Evolutionary conservation across 192 early-diverging fungal species (phyloP).

Genomic region (Backusella morwellensis): DNA sequence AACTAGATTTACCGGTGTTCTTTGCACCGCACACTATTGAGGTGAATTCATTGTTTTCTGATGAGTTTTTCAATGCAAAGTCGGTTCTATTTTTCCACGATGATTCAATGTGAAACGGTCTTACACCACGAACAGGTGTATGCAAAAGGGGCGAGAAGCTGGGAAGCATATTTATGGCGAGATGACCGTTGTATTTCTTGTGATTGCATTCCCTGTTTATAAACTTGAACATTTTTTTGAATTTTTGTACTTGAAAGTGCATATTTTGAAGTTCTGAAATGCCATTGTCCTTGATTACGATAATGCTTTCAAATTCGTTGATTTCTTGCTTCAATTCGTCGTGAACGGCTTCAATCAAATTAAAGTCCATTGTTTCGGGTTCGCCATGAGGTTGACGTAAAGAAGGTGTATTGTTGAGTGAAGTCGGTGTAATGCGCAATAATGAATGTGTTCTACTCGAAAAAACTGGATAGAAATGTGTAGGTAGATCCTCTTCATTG

Average conservation of each 20-base stretch:
- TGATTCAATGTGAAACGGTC: conserved; percentile 32
- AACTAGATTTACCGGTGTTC: conserved; percentile 90
- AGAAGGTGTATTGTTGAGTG: conserved; percentile 22
- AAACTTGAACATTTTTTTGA: conserved; percentile 49
- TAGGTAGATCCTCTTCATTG: conserved; percentile 12
- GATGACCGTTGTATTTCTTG: not conserved
- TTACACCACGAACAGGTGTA: conserved; percentile 23
- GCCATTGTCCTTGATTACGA: conserved; percentile 38
- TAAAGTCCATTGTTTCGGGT: conserved; percentile 6
- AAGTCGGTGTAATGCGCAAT: conserved; percentile 17
- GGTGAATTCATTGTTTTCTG: conserved; percentile 27
- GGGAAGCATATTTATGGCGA: conserved; percentile 14
- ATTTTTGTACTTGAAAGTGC: conserved; percentile 41
- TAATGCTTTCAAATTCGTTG: conserved; percentile 18
- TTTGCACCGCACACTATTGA: conserved; percentile 71
- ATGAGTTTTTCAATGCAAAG: not conserved
- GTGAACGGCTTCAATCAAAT: conserved; percentile 11
- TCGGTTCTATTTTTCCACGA: conserved; percentile 40
- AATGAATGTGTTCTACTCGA: conserved; percentile 51
- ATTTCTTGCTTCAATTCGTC: not conserved
- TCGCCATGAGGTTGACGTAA: conserved; percentile 7
- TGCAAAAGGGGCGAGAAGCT: conserved; percentile 54
- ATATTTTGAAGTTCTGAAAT: conserved; percentile 47
- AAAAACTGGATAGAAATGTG: conserved; percentile 38
- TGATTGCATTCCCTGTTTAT: conserved; percentile 2